Conservation (phyloP, 805 yeast species). For the Metahyphopichia silvanorum region DNA sequence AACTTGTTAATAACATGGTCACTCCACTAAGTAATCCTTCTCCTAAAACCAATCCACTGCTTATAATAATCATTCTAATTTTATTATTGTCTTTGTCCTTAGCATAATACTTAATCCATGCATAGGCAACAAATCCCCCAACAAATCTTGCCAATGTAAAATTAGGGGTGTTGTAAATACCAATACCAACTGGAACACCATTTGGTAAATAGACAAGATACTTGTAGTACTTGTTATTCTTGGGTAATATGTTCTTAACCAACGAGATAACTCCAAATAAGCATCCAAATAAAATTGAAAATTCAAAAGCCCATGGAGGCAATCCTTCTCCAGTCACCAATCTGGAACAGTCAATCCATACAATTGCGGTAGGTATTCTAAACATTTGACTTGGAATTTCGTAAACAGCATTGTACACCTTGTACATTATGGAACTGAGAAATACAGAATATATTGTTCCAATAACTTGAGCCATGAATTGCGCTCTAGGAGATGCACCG, state of each 20-base stretch:
- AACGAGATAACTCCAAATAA: constrained; percentile 69
- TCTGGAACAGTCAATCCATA: constrained; percentile 96
- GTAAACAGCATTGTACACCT: constrained; percentile 76
- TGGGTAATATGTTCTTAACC: constrained; percentile 53
- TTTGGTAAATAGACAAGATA: constrained; percentile 68
- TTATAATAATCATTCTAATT: constrained; percentile 78
- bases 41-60: constrained; percentile 90
- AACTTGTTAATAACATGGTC: constrained; percentile 72
- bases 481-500: constrained; percentile 91
- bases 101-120: constrained; percentile 43
- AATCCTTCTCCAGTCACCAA: constrained; percentile 87
- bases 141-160: constrained; percentile 90
- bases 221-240: constrained; percentile 33
- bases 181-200: constrained; percentile 97
- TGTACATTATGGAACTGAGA: constrained; percentile 78
- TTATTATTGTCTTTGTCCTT: constrained; percentile 36
- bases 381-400: constrained; percentile 79
- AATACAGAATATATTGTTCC: constrained; percentile 86
- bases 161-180: constrained; percentile 90
- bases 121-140: constrained; percentile 73
- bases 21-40: constrained; percentile 88
- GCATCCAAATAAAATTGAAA: constrained; percentile 59
- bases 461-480: constrained; percentile 82
- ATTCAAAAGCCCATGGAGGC: constrained; percentile 71
- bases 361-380: constrained; percentile 90